Percentiles rank a stretch among this genome's conserved stretches.
phyloP scores from a whole-genome alignment of 257 asterid species.

The Salvia hispanica region DNA sequence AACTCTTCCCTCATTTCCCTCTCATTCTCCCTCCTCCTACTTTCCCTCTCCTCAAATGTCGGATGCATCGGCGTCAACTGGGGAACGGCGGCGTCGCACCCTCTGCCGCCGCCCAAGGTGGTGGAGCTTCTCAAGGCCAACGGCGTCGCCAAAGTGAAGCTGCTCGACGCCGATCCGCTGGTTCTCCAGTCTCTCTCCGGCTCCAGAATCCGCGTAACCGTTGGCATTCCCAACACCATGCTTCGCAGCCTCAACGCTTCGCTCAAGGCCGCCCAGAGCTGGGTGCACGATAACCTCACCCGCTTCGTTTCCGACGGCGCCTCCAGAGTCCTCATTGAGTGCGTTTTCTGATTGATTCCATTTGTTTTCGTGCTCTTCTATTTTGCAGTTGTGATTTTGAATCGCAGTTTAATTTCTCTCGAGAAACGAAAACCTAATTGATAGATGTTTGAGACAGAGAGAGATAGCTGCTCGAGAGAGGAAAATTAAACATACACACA shows the following conservation, averaged over 20 bases:
- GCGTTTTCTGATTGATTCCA: background rate
- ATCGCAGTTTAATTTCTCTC: background rate
- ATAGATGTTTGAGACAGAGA: background rate
- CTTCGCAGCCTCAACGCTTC: slow-evolving; percentile 74
- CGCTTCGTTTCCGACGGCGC: slow-evolving; percentile 63
- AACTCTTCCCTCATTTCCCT: slow-evolving; percentile 26
- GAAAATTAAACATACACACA: too few species aligned
- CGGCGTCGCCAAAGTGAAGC: slow-evolving; percentile 63
- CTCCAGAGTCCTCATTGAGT: slow-evolving; percentile 69
- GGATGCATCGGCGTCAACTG: slow-evolving; percentile 75
- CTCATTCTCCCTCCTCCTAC: slow-evolving; percentile 19
- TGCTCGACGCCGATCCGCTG: slow-evolving; percentile 65
- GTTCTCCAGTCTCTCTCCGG: slow-evolving; percentile 68
- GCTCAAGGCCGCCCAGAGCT: slow-evolving; percentile 65
- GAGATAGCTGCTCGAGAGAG: background rate
- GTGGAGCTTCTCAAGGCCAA: slow-evolving; percentile 75
- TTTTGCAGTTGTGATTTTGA: background rate
- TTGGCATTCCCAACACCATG: slow-evolving; percentile 81
- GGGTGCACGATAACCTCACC: slow-evolving; percentile 92
- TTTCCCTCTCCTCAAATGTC: slow-evolving; percentile 28
- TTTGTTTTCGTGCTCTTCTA: background rate
- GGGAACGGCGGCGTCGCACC: slow-evolving; percentile 83
- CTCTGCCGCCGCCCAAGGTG: slow-evolving; percentile 73
- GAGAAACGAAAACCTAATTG: background rate
- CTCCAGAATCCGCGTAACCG: slow-evolving; percentile 59